Evolutionary conservation across 371 early-diverging fungal genomes (phyloP).

Genomic region (Haplosporangium sp.): DNA sequence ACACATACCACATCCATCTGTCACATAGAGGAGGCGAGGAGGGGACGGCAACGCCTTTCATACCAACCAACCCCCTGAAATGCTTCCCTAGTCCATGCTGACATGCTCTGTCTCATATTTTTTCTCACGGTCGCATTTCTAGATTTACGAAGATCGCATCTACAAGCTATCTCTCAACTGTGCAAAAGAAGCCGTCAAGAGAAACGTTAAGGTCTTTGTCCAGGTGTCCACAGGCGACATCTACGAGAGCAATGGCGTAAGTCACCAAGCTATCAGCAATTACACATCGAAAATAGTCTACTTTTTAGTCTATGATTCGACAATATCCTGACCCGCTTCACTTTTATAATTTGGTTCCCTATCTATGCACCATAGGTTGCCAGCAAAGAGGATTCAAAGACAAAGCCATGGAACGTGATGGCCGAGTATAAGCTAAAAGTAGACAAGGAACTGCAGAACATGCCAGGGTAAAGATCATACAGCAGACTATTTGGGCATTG

Average conservation of each 20-base stretch:
- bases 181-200: conserved; percentile 85
- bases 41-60: too few relatives aligned
- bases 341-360: background rate
- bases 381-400: conserved; percentile 74
- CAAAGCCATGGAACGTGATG: conserved; percentile 87
- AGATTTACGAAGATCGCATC: conserved; percentile 90
- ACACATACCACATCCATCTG: too few relatives aligned
- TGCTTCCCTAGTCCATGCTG: background rate
- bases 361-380: conserved; percentile 63
- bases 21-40: too few relatives aligned
- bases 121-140: background rate
- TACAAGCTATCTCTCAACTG: conserved; percentile 76
- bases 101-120: background rate
- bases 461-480: conserved; percentile 32
- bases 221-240: conserved; percentile 91
- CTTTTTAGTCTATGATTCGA: background rate
- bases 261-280: background rate
- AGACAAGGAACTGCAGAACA: conserved; percentile 75
- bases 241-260: conserved; percentile 82
- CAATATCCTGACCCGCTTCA: too few relatives aligned
- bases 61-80: background rate
- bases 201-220: conserved; percentile 78
- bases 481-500: background rate
- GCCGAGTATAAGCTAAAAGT: conserved; percentile 85
- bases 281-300: background rate